Percentiles rank a stretch among this genome's conserved stretches.
Evolutionary conservation across 768 basidiomycete genomes (phyloP).

Genomic region (Trichaptum fuscoviolaceum): DNA sequence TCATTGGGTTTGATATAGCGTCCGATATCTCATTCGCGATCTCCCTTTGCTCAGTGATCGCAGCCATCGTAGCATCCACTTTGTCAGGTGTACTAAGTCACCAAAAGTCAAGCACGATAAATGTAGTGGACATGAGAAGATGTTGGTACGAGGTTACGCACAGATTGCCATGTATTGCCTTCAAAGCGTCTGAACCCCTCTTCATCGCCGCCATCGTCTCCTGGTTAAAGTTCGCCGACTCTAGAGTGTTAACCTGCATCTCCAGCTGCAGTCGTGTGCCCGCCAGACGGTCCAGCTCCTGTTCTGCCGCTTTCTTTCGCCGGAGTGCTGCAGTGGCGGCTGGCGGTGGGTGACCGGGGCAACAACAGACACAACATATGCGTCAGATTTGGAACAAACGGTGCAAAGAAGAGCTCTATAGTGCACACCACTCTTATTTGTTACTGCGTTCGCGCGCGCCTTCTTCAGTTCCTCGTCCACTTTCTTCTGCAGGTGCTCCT

Average conservation of each 20-base stretch:
- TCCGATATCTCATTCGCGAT: slow-evolving; percentile 91
- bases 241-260: slow-evolving; percentile 94
- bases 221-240: slow-evolving; percentile 95
- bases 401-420: slow-evolving; percentile 2
- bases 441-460: slow-evolving; percentile 88
- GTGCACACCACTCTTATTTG: slow-evolving; percentile 87
- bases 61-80: slow-evolving; percentile 86
- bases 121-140: neutral
- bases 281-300: slow-evolving; percentile 78
- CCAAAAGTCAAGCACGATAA: slow-evolving; percentile 1
- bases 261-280: slow-evolving; percentile 89
- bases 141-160: slow-evolving; percentile 39
- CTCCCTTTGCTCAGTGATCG: slow-evolving; percentile 86
- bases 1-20: slow-evolving; percentile 70
- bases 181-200: slow-evolving; percentile 86
- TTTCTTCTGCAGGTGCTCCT: slow-evolving; percentile 94
- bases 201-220: slow-evolving; percentile 98
- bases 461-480: slow-evolving; percentile 91
- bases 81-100: slow-evolving; percentile 67
- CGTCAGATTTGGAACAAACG: neutral
- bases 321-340: slow-evolving; percentile 87
- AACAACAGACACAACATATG: neutral
- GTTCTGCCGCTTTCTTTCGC: slow-evolving; percentile 88
- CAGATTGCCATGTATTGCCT: slow-evolving; percentile 86
- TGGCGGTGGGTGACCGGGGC: slow-evolving; percentile 26